Conservation (phyloP, 306 rosid species). For the Fragaria iinumae region DNA sequence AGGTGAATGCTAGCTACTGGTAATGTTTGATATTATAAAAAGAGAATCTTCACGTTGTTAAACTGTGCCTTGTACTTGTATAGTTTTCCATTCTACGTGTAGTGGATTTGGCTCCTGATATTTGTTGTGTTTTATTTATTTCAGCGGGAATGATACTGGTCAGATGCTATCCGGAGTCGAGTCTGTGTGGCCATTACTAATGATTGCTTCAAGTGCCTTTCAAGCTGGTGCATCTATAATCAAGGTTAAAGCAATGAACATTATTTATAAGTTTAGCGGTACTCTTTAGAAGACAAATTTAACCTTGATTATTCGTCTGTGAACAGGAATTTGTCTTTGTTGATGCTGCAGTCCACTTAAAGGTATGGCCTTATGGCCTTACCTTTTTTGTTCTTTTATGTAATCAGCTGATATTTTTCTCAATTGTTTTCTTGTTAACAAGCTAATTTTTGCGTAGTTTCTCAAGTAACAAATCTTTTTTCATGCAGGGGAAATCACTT, state of each 20-base stretch:
- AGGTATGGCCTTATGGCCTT: conserved; percentile 36
- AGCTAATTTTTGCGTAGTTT: neutral
- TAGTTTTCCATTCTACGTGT: conserved; percentile 19
- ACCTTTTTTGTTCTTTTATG: conserved; percentile 8
- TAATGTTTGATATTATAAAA: neutral
- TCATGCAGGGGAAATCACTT: conserved; percentile 72
- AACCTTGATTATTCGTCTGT: conserved; percentile 21
- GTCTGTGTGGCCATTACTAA: conserved; percentile 71
- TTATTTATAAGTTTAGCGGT: conserved; percentile 15
- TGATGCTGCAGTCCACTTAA: conserved; percentile 58
- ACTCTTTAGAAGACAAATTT: conserved; percentile 26
- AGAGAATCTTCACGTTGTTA: neutral
- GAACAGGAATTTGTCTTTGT: conserved; percentile 68
- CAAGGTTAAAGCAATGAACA: conserved; percentile 52
- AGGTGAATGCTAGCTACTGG: neutral
- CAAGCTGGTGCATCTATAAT: conserved; percentile 91
- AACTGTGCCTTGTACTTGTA: neutral
- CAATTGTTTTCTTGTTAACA: conserved; percentile 21
- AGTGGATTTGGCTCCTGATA: conserved; percentile 26
- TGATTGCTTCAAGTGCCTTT: conserved; percentile 77
- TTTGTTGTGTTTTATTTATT: conserved; percentile 28
- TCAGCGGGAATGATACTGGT: conserved; percentile 77
- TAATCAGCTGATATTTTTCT: neutral
- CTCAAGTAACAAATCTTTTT: conserved; percentile 24
- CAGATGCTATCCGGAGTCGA: conserved; percentile 80